Conservation (phyloP, 257 asterid genomes). For the Gentiana macrophylla region DNA sequence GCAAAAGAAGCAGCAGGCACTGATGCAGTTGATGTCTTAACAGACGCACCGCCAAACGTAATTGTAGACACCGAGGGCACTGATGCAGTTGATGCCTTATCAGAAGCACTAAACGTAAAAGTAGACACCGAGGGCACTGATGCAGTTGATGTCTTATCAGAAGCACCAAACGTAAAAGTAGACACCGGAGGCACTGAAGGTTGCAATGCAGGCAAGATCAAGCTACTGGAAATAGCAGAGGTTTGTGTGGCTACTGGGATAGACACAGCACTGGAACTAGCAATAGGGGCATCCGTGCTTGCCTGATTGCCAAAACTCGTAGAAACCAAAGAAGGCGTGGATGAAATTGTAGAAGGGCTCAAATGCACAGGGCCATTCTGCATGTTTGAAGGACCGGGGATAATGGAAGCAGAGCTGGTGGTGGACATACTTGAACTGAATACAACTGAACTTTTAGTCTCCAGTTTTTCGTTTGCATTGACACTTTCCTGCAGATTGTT, state of each 20-base stretch:
- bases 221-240: constrained; percentile 20
- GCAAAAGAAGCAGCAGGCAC: constrained; percentile 4
- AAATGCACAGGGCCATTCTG: constrained; percentile 13
- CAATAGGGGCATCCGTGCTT: neutral
- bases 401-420: constrained; percentile 2
- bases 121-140: constrained; percentile 4
- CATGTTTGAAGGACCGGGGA: constrained; percentile 8
- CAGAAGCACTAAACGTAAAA: too few relatives aligned
- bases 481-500: constrained; percentile 21
- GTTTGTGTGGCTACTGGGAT: constrained; percentile 19
- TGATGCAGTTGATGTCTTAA: too few relatives aligned
- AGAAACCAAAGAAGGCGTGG: constrained; percentile 16
- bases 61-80: too few relatives aligned
- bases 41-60: too few relatives aligned
- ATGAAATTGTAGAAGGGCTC: constrained; percentile 17
- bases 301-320: constrained; percentile 17
- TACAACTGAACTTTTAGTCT: constrained; percentile 14
- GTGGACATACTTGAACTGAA: constrained; percentile 12
- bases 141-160: constrained; percentile 5
- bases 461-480: constrained; percentile 33
- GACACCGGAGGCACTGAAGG: constrained; percentile 21
- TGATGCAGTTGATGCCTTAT: too few relatives aligned
- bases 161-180: neutral
- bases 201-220: constrained; percentile 19
- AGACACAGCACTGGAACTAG: constrained; percentile 20